Percentiles rank a stretch among this genome's conserved stretches.
These are phyloP conservation scores for Mesembryanthemum crystallinum DNA, from an alignment of 148 eudicot genomes.

Conservation along the genomic window DNA sequence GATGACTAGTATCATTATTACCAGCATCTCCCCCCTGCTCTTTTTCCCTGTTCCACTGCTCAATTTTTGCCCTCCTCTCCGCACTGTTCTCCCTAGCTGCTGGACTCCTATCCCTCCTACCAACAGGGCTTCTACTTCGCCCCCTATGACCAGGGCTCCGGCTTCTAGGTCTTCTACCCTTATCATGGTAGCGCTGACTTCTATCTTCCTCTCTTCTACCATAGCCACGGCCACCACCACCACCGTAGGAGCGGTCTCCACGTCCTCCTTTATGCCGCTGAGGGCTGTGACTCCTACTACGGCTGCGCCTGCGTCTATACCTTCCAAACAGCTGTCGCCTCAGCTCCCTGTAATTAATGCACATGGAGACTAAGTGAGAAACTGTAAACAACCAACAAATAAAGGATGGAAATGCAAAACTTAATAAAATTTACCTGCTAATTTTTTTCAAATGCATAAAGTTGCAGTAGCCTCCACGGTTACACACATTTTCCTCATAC, in stretches of 20 bases:
- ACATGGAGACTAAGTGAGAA: not conserved
- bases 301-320: constrained; percentile 65
- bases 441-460: constrained; percentile 96
- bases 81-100: constrained; percentile 75
- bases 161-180: constrained; percentile 82
- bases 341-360: constrained; percentile 55
- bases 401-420: not conserved
- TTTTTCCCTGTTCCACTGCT: constrained; percentile 91
- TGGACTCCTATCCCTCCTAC: constrained; percentile 76
- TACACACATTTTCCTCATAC: constrained; percentile 88
- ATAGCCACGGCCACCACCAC: constrained; percentile 82
- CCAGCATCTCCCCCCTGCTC: constrained; percentile 51
- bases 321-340: constrained; percentile 81
- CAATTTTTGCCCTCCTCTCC: constrained; percentile 98
- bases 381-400: not conserved
- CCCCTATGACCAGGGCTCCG: constrained; percentile 91
- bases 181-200: constrained; percentile 55
- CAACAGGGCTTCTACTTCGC: constrained; percentile 85
- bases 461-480: constrained; percentile 93
- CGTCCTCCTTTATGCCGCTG: constrained; percentile 47
- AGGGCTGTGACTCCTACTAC: constrained; percentile 86
- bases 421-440: constrained; percentile 54
- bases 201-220: constrained; percentile 84
- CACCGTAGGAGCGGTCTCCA: constrained; percentile 66
- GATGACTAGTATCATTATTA: constrained; percentile 27